Base-by-base conservation (phyloP, 768 basidiomycete genomes). In the Serendipita sp. region DNA sequence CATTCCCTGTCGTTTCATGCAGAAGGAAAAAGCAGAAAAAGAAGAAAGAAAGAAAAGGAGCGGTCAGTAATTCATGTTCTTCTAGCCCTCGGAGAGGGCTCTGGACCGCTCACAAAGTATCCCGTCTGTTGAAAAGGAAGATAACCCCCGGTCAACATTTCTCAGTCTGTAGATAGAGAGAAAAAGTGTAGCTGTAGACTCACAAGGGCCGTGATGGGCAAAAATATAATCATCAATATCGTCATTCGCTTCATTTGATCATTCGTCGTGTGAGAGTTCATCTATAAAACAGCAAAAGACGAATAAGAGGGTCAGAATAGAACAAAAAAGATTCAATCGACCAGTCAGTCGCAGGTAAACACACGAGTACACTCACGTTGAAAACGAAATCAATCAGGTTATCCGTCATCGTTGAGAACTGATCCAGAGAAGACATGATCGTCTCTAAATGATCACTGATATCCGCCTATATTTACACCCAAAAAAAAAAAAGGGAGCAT, bases 381-480 rank as follows among this genome's bases (percentile, higher is more conserved):
- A 88, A 88, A 20, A 83, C 81, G 69, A 84, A 88, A 64, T 79
- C 77, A 67, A 88, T 86, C 66, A 87, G 69, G 68, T 87, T 88
- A 67, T 87, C 83, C 3, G 81, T 76, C 65, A 88, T 82, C 30
- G 78, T 79, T 1, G 82, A 76, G 66, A 87, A 88, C 81, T 86
- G 85, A 64, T 89, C 87, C 56, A 89, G 69, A 66, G 81, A 84
- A 1, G 77, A 75, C 26, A 89, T 69, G 38, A 85, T 81, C 64
- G 84, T 84, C 62, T 88, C 86, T 75, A 85, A 82, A 66, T 89
- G 87, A 68, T 89, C 88, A 64, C 80, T 77, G 1, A 87, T 84
- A 68, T 88, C 86, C 9, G 85, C 84, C 82, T 84, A 62, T 5
- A 16, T 20, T 2, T 16, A 38, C 34, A 14, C 34, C 34, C 34